Evolutionary conservation across 768 basidiomycete species (phyloP).

Genomic region (Candolleomyces eurysporus): DNA sequence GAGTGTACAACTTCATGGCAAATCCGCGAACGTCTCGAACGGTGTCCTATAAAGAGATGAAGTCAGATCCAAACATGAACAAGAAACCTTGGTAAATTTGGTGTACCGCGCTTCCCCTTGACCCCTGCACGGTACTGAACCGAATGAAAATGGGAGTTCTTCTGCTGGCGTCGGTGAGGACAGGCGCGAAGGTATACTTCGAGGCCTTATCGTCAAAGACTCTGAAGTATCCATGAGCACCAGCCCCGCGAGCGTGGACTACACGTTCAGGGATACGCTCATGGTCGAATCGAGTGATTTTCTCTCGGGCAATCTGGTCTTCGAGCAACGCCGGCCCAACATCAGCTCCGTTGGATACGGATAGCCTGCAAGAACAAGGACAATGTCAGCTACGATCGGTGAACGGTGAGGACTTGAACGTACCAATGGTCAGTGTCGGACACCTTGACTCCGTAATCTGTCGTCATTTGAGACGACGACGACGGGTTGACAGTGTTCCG

Average conservation of each 20-base stretch:
- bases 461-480: conserved; percentile 42
- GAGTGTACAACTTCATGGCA: conserved; percentile 78
- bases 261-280: conserved; percentile 89
- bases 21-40: conserved; percentile 88
- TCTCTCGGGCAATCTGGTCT: conserved; percentile 72
- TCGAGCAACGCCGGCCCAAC: conserved; percentile 77
- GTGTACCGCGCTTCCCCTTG: conserved; percentile 73
- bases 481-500: conserved; percentile 30
- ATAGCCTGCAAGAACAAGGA: conserved; percentile 43
- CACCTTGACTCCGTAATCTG: conserved; percentile 59
- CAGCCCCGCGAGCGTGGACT: conserved; percentile 69
- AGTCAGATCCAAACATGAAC: neutral
- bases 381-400: neutral
- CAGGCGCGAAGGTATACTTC: conserved; percentile 67
- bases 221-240: conserved; percentile 83
- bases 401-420: conserved; percentile 10
- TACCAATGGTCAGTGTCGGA: conserved; percentile 69
- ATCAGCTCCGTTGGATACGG: conserved; percentile 41
- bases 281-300: conserved; percentile 79
- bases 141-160: conserved; percentile 78
- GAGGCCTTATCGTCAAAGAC: conserved; percentile 65
- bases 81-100: conserved; percentile 16
- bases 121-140: conserved; percentile 84
- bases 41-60: conserved; percentile 44
- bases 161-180: conserved; percentile 70